Conservation (phyloP, 2,329 filamentous ascomycete genomes). For the Clonostachys chloroleuca region DNA sequence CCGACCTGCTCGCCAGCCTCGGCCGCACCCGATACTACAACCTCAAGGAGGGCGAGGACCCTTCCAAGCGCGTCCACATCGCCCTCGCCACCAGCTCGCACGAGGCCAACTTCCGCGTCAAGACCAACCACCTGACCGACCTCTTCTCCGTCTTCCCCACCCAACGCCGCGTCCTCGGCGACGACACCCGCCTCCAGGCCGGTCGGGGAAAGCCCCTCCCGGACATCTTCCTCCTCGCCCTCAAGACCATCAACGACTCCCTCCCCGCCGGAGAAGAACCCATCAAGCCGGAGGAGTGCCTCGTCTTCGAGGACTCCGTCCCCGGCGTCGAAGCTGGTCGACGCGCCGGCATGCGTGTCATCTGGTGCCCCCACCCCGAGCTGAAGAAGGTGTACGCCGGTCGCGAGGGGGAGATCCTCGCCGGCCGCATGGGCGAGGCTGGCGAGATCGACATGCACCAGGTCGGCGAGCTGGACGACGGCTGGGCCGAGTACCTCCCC, state of each 20-base stretch:
- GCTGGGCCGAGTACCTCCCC: constrained; percentile 53
- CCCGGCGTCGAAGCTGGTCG: constrained; percentile 88
- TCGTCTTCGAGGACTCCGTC: constrained; percentile 95
- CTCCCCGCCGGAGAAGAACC: constrained; percentile 57
- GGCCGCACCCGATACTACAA: constrained; percentile 47
- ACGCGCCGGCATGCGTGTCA: constrained; percentile 87
- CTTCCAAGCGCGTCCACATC: constrained; percentile 57
- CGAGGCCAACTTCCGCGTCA: constrained; percentile 67
- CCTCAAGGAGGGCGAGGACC: constrained; percentile 14
- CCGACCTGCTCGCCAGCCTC: constrained; percentile 60
- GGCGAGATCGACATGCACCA: constrained; percentile 48
- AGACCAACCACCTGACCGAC: constrained; percentile 59
- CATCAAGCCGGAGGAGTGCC: constrained; percentile 78
- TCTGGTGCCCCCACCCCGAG: constrained; percentile 86
- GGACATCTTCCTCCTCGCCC: constrained; percentile 87
- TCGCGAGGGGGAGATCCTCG: constrained; percentile 75
- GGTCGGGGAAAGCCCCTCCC: constrained; percentile 92
- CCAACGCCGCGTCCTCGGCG: constrained; percentile 75
- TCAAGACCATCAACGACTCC: constrained; percentile 78
- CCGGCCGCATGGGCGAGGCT: constrained; percentile 71
- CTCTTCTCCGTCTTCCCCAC: constrained; percentile 63
- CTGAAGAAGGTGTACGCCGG: constrained; percentile 73
- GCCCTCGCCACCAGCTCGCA: constrained; percentile 84
- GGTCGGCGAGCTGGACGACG: constrained; percentile 53
- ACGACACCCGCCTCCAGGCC: constrained; percentile 70